A percentile compares a stretch with the other conserved stretches of the same genome.
Conservation (phyloP, 495 filamentous ascomycete species). For the Lophiotrema nucula region DNA sequence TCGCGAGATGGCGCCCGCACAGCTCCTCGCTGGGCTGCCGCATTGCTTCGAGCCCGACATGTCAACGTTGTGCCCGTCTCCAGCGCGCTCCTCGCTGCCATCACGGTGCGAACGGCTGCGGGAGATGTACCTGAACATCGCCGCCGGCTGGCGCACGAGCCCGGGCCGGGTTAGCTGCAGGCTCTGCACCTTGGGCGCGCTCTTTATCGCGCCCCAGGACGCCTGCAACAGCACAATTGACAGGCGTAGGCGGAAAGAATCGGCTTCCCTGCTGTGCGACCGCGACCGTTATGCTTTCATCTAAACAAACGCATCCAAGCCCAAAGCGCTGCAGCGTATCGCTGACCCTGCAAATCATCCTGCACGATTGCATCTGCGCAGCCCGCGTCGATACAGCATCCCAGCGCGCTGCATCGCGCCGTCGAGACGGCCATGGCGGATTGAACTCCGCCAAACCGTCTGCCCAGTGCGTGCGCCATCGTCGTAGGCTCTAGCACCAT, state of each 20-base stretch:
- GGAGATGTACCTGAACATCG: slow-evolving; percentile 4
- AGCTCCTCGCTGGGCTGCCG: too few relatives aligned
- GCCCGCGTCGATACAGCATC: not conserved
- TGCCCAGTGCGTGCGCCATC: not conserved
- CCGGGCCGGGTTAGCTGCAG: slow-evolving; percentile 10
- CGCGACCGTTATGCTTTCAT: slow-evolving; percentile 18
- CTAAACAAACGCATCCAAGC: slow-evolving; percentile 5
- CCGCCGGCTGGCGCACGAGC: slow-evolving; percentile 9
- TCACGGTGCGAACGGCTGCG: too few relatives aligned
- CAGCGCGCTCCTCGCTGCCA: not conserved
- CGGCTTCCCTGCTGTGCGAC: not conserved
- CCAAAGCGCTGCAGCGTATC: not conserved
- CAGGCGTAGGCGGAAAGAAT: slow-evolving; percentile 15
- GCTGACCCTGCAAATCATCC: slow-evolving; percentile 15
- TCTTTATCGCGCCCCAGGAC: not conserved
- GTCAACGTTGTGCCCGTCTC: not conserved
- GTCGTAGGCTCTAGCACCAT: not conserved
- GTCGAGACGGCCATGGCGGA: not conserved
- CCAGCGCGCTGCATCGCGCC: not conserved
- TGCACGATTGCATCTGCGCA: not conserved
- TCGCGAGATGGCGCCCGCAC: too few relatives aligned
- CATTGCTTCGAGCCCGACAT: not conserved
- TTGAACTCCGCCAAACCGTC: not conserved
- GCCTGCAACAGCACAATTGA: not conserved
- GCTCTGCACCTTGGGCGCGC: not conserved